Conservation (phyloP, 1,284 basidiomycete genomes). For the Sporisorium scitamineum region DNA sequence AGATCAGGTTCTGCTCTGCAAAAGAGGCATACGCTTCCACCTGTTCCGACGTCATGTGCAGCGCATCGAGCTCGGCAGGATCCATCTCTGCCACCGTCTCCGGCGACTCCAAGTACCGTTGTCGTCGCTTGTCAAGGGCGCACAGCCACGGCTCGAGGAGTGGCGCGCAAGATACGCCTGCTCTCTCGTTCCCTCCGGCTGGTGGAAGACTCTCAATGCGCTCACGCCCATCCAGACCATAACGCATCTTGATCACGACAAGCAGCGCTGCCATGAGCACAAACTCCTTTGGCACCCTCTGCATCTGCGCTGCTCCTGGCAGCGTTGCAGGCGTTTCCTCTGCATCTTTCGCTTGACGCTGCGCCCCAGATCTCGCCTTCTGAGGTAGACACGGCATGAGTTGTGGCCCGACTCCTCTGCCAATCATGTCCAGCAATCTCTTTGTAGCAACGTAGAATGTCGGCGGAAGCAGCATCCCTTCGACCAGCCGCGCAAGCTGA, state of each 20-base stretch:
- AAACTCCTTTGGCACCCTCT: slow-evolving; percentile 81
- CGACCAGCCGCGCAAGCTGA: slow-evolving; percentile 82
- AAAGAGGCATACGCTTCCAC: slow-evolving; percentile 79
- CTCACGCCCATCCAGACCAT: slow-evolving; percentile 59
- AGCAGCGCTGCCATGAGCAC: slow-evolving; percentile 74
- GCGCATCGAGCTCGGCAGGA: slow-evolving; percentile 74
- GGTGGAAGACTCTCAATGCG: slow-evolving; percentile 21
- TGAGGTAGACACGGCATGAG: slow-evolving; percentile 72
- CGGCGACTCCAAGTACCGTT: slow-evolving; percentile 5
- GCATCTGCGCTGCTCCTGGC: slow-evolving; percentile 34
- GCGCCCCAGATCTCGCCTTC: neutral
- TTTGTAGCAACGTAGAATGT: slow-evolving; percentile 55
- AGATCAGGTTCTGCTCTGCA: slow-evolving; percentile 74
- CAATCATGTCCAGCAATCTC: slow-evolving; percentile 41
- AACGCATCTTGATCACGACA: slow-evolving; percentile 61
- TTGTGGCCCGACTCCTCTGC: slow-evolving; percentile 61
- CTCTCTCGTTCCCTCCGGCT: neutral
- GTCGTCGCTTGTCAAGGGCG: slow-evolving; percentile 26
- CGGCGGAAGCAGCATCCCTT: slow-evolving; percentile 81
- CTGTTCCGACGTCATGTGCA: slow-evolving; percentile 73
- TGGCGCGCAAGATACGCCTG: slow-evolving; percentile 33
- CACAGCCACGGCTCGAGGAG: slow-evolving; percentile 32
- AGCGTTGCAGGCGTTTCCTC: slow-evolving; percentile 3
- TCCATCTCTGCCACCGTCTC: slow-evolving; percentile 72
- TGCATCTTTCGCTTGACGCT: neutral